phyloP scores from a whole-genome alignment of 2,329 filamentous ascomycete genomes.

The Neofusicoccum ribis region DNA sequence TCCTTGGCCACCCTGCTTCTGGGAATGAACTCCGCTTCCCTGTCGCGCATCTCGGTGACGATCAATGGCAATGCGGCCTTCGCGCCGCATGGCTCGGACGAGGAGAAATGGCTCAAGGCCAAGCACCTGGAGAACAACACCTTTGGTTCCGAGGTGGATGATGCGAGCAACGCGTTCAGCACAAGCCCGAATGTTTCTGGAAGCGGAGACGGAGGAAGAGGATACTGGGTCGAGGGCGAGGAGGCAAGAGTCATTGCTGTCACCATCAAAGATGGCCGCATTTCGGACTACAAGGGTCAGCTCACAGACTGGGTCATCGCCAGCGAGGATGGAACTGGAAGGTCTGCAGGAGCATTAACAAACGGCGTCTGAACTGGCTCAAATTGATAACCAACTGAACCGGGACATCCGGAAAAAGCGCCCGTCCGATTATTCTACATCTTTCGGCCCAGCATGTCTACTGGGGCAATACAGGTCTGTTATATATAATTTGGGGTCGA shows the following conservation, averaged over 20 bases:
- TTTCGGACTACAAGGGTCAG: slow-evolving; percentile 93
- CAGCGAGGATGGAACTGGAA: background rate
- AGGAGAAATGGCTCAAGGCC: slow-evolving; percentile 81
- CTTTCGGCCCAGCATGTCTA: no score
- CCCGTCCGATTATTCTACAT: no score
- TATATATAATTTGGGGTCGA: background rate
- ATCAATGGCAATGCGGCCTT: slow-evolving; percentile 86
- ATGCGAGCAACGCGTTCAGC: slow-evolving; percentile 26
- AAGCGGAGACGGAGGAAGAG: slow-evolving; percentile 51
- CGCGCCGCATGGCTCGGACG: slow-evolving; percentile 69
- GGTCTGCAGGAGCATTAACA: background rate
- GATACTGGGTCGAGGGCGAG: slow-evolving; percentile 74
- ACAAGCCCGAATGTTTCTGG: slow-evolving; percentile 37
- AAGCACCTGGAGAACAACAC: slow-evolving; percentile 91
- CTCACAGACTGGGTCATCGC: slow-evolving; percentile 71
- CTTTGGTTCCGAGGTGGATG: slow-evolving; percentile 58
- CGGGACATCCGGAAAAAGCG: no score
- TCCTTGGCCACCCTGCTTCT: slow-evolving; percentile 80
- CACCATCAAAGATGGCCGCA: slow-evolving; percentile 77
- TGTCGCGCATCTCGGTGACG: slow-evolving; percentile 87
- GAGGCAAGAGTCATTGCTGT: slow-evolving; percentile 88
- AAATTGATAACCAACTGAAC: no score
- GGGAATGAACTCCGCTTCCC: slow-evolving; percentile 85
- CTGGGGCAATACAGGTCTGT: no score
- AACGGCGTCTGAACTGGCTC: slow-evolving; percentile 7